Evolutionary conservation across 2,329 filamentous ascomycete genomes (phyloP), one percentile per base, ranked within the genome.

Genomic region (Trichoderma sp.): DNA sequence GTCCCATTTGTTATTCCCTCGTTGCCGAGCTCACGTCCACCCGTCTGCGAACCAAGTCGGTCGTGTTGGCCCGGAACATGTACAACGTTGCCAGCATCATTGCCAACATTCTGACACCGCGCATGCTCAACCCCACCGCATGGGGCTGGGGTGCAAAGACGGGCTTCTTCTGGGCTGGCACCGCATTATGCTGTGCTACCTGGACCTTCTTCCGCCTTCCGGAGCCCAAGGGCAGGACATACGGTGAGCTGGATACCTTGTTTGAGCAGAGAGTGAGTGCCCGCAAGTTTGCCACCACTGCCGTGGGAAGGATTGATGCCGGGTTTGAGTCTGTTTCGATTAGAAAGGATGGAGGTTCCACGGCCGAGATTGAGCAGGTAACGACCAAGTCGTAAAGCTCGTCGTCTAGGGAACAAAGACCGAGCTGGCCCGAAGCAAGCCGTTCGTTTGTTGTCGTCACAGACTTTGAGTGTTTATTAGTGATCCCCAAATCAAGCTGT

Each of bases 1-100:
- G 81, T 0, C 81, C 73, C 47, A 93, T 97, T 30, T 94, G 92
- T 82, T 97, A 96, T 82, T 95, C 93, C 0, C 87, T 97, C 39
- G 94, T 97, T 5, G 88, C 84, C 1, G 84, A 86, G 75, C 73
- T 85, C 3, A 80, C 81, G 0, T 84, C 83, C 0, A 85, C 83
- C 4, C 84, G 84, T 50, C 80, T 86, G 23, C 80, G 84, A 59
- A 84, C 82, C 62, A 84, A 85, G 76, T 83, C 84, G 0, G 81
- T 85, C 20, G 84, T 84, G 13, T 76, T 86, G 20, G 84, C 82
- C 1, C 79, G 84, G 62, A 83, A 81, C 73, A 68, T 82, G 23
- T 88, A 87, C 79, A 86, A 88, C 73, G 78, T 87, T 6, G 76
- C 78, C 26, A 82, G 82, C 70, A 85, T 89, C 55, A 73, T 83